Evolutionary conservation across 2,329 filamentous ascomycete genomes (phyloP), one percentile per base, ranked within the genome.

Genomic region (Diaporthe vaccinii): DNA sequence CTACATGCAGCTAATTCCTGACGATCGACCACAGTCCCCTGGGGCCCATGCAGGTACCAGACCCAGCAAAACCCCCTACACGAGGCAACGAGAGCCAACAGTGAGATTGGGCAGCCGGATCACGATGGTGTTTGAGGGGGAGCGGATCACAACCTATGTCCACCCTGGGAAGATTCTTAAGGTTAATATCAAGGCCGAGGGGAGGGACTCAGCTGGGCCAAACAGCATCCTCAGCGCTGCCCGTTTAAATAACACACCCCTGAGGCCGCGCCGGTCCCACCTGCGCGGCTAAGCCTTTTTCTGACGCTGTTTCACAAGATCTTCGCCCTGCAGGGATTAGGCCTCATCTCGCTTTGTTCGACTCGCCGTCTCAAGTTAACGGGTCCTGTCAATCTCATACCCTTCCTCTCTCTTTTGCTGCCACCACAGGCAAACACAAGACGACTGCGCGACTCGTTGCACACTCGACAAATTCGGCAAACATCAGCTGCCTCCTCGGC

Each of bases 331-430:
- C 57, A 62, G 49, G 70, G 57, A 53, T 72, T 31, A 51, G 34
- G 25, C 55, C 70, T 73, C 70, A 73, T 73, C 70, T 73, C 70
- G 70, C 70, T 65, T 73, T 73, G 46, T 65, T 20, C 70, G 58
- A 73, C 70, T 62, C 70, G 70, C 58, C 25, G 70, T 73, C 70
- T 72, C 70, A 62, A 61, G 41, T 61, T 6, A 36, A 34, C 41
- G 69, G 69, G 31, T 10, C 41, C 49, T 12, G 39, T 20, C 55
- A 53, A 61, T 36, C 55, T 34, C 55, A 28, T 25, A 20, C 55
- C 20, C 17, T 34, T 39, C 6, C 14, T 20, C 34, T 41, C 28
- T 14, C 20, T 49, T n/a, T 28, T 2, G 4, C n/a, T 41, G n/a
- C 34, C 7, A 7, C 59, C 6, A 15, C 2, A 20, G 17, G 20